Base-by-base conservation (phyloP, 2,329 filamentous ascomycete genomes). In the Diplodia seriata region DNA sequence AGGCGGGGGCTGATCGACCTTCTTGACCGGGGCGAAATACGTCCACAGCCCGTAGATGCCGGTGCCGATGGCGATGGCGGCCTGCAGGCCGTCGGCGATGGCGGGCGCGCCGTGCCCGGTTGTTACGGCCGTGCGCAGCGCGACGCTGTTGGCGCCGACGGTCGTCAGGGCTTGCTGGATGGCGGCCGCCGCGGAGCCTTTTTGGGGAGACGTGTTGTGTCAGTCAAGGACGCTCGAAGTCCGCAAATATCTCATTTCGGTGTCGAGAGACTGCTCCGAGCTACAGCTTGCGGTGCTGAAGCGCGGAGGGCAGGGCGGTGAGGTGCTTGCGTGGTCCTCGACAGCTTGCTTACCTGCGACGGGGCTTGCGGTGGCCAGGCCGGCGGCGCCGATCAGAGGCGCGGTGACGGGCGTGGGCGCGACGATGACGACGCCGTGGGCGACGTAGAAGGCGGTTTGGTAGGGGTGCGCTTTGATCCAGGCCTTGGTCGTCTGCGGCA, bases 391-490 rank as follows among this genome's bases (percentile, higher is more conserved):
- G 12, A 76, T 70, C 38, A 76, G 33, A 1, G 74, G 75, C 0
- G 72, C 71, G 1, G 72, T 73, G 6, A 70, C 71, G 20, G 72
- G 71, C 20, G 72, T 72, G 4, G 74, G 74, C 0, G 71, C 73
- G 40, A 72, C 66, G 4, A 76, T 56, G 12, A 76, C 66, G 23
- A 75, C 67, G 1, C 70, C 71, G 67, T 73, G 73, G 14, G 72
- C 71, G 9, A 73, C 68, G 49, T 74, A 72, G 47, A 76, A 72
- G 38, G 66, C 67, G 6, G 73, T 73, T 64, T 75, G 71, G 47
- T 74, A 73, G 2, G 74, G 74, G 15, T 76, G 73, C 14, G 62
- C 70, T 8, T 69, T 49, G 12, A 76, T 71, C 57, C 57, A 68
- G 18, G 49, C 50, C 18, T 4, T 14, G 11, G 43, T 55, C 38